phyloP scores from a whole-genome alignment of 257 asterid species.

The Coffea eugenioides region DNA sequence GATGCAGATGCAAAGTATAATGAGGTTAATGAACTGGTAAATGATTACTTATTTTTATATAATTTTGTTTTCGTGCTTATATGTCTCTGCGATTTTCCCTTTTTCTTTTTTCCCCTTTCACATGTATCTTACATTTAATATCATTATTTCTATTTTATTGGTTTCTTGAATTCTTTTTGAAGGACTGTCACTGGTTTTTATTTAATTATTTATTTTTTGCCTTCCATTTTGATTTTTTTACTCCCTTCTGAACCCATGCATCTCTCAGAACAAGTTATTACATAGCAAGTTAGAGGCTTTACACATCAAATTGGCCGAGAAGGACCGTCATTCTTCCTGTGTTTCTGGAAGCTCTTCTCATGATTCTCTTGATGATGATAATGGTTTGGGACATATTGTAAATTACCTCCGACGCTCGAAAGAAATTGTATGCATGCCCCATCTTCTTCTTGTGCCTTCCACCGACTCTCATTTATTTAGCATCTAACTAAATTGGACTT shows the following conservation, averaged over 20 bases:
- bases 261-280: slow-evolving; percentile 68
- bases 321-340: slow-evolving; percentile 53
- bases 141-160: neutral
- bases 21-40: slow-evolving; percentile 71
- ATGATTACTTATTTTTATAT: neutral
- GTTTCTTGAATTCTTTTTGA: neutral
- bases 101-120: too few relatives aligned
- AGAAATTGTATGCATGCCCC: slow-evolving; percentile 53
- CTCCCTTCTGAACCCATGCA: neutral
- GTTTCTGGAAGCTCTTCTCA: slow-evolving; percentile 53
- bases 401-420: slow-evolving; percentile 87
- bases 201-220: too few relatives aligned
- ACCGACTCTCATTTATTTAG: neutral
- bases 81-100: too few relatives aligned
- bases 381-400: slow-evolving; percentile 74
- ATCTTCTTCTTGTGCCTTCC: neutral
- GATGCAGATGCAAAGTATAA: slow-evolving; percentile 72
- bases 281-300: slow-evolving; percentile 80
- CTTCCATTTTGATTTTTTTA: neutral
- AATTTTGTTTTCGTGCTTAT: neutral
- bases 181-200: neutral
- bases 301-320: slow-evolving; percentile 84
- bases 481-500: neutral
- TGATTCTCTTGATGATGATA: slow-evolving; percentile 45
- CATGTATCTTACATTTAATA: too few relatives aligned